phyloP scores from a whole-genome alignment of 208 protist genomes.

The Wallacemonas sp. region DNA sequence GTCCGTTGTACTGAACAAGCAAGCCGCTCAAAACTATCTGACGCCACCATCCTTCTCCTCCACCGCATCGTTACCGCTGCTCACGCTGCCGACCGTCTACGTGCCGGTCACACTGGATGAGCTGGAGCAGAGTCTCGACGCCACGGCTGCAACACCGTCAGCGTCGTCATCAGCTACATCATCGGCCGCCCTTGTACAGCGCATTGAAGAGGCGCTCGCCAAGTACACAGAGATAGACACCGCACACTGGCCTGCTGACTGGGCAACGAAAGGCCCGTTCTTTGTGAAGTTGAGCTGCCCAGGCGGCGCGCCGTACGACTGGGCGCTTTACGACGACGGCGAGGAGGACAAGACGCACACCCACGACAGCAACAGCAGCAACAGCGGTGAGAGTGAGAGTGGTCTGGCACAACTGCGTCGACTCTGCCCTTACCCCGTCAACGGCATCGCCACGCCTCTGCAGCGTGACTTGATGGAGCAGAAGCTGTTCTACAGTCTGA shows the following conservation, averaged over 20 bases:
- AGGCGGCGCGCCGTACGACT: constrained; percentile 86
- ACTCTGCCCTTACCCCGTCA: constrained; percentile 62
- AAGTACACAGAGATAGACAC: background rate
- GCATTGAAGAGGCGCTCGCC: constrained; percentile 22
- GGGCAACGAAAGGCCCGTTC: constrained; percentile 20
- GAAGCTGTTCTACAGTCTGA: constrained; percentile 66
- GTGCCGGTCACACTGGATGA: constrained; percentile 38
- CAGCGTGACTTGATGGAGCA: constrained; percentile 80
- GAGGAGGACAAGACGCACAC: constrained; percentile 1
- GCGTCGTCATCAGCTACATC: background rate
- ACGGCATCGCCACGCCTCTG: constrained; percentile 79
- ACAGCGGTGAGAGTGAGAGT: background rate
- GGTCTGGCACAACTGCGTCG: constrained; percentile 49
- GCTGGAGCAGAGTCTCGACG: background rate
- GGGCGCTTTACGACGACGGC: constrained; percentile 41
- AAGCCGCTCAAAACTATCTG: constrained; percentile 21
- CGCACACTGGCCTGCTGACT: constrained; percentile 6
- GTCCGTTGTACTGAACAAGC: constrained; percentile 22
- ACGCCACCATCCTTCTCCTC: constrained; percentile 20
- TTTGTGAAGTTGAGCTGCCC: constrained; percentile 76
- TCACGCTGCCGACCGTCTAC: constrained; percentile 26
- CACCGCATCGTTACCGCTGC: background rate
- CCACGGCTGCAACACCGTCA: constrained; percentile 4
- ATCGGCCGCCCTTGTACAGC: constrained; percentile 16
- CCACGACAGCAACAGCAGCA: too few relatives aligned